These are phyloP conservation scores for Verticillium longisporum DNA, from an alignment of 2,329 filamentous ascomycete species.

Conservation along the genomic window DNA sequence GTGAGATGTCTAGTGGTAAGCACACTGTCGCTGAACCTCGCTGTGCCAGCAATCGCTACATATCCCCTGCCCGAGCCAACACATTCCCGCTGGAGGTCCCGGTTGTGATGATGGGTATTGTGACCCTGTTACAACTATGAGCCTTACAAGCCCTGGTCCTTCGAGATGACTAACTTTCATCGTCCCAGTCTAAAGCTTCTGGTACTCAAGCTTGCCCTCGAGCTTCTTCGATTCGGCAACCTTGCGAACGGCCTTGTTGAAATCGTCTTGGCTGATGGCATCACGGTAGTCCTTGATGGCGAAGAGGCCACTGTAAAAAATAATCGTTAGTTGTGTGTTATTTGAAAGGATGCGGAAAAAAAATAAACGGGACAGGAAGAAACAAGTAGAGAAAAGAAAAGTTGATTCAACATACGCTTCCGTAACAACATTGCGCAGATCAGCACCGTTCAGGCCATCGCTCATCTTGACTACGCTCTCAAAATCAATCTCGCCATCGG, in stretches of 20 bases:
- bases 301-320: slow-evolving; percentile 66
- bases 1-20: neutral
- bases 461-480: slow-evolving; percentile 99
- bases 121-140: neutral
- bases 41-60: neutral
- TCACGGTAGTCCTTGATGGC: slow-evolving; percentile 98
- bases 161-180: neutral
- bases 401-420: slow-evolving; percentile 71
- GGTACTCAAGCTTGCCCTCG: slow-evolving; percentile 95
- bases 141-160: neutral
- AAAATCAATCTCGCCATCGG: slow-evolving; percentile 94
- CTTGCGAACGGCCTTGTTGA: slow-evolving; percentile 98
- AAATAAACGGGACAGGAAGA: too few species aligned
- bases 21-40: neutral
- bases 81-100: neutral
- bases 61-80: neutral
- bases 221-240: slow-evolving; percentile 96
- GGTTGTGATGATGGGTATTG: neutral
- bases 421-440: slow-evolving; percentile 95
- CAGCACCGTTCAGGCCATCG: slow-evolving; percentile 93
- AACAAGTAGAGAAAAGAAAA: neutral
- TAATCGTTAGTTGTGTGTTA: slow-evolving; percentile 1
- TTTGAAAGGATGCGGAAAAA: neutral
- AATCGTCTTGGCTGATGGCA: slow-evolving; percentile 94
- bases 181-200: slow-evolving; percentile 66